Percentiles rank a stretch among this genome's conserved stretches.
phyloP scores from a whole-genome alignment of 2,329 filamentous ascomycete species.

The Penicillium hordei region DNA sequence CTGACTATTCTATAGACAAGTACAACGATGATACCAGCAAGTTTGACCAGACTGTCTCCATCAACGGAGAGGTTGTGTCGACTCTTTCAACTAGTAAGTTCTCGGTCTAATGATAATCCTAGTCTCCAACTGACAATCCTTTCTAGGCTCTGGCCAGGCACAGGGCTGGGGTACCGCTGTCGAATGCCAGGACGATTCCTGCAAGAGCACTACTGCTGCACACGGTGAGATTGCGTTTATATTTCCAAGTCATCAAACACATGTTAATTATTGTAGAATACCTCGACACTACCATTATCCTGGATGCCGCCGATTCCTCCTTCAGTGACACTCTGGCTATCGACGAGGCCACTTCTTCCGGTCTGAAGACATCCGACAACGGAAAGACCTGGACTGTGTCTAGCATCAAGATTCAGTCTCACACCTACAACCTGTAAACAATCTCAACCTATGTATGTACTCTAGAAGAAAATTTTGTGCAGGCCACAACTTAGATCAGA shows the following conservation, averaged over 20 bases:
- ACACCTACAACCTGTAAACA: background rate
- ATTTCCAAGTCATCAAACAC: background rate
- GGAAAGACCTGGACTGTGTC: background rate
- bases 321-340: background rate
- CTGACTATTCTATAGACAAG: background rate
- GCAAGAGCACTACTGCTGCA: background rate
- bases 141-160: background rate
- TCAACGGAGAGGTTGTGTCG: background rate
- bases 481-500: background rate
- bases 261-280: background rate
- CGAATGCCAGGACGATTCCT: background rate
- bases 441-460: background rate
- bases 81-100: background rate
- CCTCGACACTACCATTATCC: background rate
- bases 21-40: background rate
- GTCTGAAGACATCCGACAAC: background rate
- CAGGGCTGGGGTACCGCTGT: background rate
- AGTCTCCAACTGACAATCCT: background rate
- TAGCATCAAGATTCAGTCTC: background rate
- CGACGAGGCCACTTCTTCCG: background rate
- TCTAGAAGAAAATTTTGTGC: background rate
- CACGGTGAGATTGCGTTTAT: background rate
- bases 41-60: background rate
- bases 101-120: background rate
- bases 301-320: background rate